Base-by-base conservation (phyloP, 1,284 basidiomycete species). In the Melanopsichium pennsylvanicum region DNA sequence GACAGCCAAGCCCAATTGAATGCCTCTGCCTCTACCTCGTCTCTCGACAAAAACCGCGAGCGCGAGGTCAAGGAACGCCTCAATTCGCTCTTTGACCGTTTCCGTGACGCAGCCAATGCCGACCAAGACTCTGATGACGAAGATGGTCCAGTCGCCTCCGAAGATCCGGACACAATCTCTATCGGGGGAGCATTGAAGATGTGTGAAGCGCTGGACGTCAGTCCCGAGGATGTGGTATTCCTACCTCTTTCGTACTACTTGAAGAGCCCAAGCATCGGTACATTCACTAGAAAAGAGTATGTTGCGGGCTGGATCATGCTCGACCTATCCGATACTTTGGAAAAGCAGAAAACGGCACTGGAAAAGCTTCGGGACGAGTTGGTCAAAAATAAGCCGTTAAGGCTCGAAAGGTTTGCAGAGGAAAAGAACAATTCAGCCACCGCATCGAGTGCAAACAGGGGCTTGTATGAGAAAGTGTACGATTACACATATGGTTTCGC, bases 401-500 rank as follows among this genome's bases (percentile, higher is more conserved):
- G 66, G 5, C 45, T 68, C 18, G 62, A 71, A 16, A 18, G 60
- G 15, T 44, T 64, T 5, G 68, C 62, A 0, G 52, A 73, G 36
- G 70, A 69, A 32, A 74, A 71, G 32, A 25, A 48, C 13, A 48
- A 58, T 8, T 59, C 64, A 1, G 54, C 60, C 18, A 63, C 60
- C 1, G 60, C 60, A 13, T 47, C 52, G 0, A 42, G 42, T 6
- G 60, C 52, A 25, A 57, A 63, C 38, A 72, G 64, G 41, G 75
- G 76, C 2, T 57, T 79, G 10, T 97, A 95, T 83, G 87, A 86
- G 64, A 87, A 88, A 66, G 91, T 97, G 10, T 98, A 97, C 83
- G 87, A 86, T 70, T 90, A 89, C 82, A 90, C 92, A 0, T 98
- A 97, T 77, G 87, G 89, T 60, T 92, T 97, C 82, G 90, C 88